Percentiles rank a stretch among this genome's conserved stretches.
Evolutionary conservation across 2,329 filamentous ascomycete genomes (phyloP).

Genomic region (Colletotrichum tabaci): DNA sequence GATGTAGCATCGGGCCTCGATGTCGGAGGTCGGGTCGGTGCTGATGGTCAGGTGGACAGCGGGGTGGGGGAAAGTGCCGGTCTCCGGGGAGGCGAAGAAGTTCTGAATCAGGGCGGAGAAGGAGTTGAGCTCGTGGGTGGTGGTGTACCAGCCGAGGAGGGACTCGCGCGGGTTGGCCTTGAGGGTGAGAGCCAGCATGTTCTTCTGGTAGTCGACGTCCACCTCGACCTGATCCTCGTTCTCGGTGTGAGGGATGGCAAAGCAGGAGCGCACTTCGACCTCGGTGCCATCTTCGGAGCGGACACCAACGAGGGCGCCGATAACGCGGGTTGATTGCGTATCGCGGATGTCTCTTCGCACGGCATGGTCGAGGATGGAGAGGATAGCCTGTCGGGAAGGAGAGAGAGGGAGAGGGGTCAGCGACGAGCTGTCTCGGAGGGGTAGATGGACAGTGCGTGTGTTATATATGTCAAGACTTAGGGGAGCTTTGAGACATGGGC

Average conservation of each 20-base stretch:
- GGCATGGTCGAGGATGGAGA: slow-evolving; percentile 93
- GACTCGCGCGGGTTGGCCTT: slow-evolving; percentile 95
- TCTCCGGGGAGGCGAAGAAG: slow-evolving; percentile 97
- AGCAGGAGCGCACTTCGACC: slow-evolving; percentile 95
- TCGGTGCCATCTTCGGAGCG: slow-evolving; percentile 97
- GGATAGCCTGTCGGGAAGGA: slow-evolving; percentile 66
- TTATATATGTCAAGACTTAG: slow-evolving; percentile 9
- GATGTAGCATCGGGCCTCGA: slow-evolving; percentile 95
- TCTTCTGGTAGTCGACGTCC: slow-evolving; percentile 99
- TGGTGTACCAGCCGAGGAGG: slow-evolving; percentile 98
- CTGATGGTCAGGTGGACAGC: slow-evolving; percentile 96
- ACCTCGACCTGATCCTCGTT: slow-evolving; percentile 99
- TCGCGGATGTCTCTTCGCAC: slow-evolving; percentile 83
- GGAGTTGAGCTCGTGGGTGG: slow-evolving; percentile 95
- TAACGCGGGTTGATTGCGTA: slow-evolving; percentile 93
- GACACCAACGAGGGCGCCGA: slow-evolving; percentile 93
- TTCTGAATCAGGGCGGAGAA: slow-evolving; percentile 99
- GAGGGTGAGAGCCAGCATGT: slow-evolving; percentile 95
- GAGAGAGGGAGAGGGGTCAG: slow-evolving; percentile 22
- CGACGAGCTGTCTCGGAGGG: slow-evolving; percentile 14
- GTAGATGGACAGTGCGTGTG: not conserved
- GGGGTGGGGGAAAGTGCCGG: slow-evolving; percentile 97
- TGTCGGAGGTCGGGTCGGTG: slow-evolving; percentile 88
- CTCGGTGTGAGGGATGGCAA: slow-evolving; percentile 98
- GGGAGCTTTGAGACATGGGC: slow-evolving; percentile 14